phyloP scores from a whole-genome alignment of 2,329 filamentous ascomycete species.

The Verticillium longisporum region DNA sequence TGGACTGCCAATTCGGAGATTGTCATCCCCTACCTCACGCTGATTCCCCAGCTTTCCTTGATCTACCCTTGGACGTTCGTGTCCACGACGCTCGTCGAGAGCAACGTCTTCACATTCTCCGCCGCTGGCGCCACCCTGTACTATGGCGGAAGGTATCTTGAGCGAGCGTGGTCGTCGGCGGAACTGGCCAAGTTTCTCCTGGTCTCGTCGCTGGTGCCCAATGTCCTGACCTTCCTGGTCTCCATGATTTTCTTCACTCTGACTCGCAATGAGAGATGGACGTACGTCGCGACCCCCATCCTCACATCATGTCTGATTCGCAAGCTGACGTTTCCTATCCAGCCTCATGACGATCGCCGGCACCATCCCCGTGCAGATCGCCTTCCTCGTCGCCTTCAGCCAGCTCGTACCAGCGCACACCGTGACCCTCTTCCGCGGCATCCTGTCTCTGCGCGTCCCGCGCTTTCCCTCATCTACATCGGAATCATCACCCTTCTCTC shows the following conservation, averaged over 20 bases:
- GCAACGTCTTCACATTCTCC: conserved; percentile 80
- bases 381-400: conserved; percentile 94
- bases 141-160: conserved; percentile 89
- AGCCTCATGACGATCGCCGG: conserved; percentile 80
- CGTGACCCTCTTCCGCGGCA: conserved; percentile 82
- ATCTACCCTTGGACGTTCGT: conserved; percentile 92
- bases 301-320: not conserved
- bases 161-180: conserved; percentile 87
- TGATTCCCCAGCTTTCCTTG: conserved; percentile 77
- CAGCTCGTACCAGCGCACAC: conserved; percentile 97
- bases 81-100: conserved; percentile 81
- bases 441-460: conserved; percentile 81
- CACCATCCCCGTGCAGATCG: conserved; percentile 81
- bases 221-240: conserved; percentile 64
- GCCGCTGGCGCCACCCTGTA: conserved; percentile 76
- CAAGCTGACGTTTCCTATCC: conserved; percentile 14
- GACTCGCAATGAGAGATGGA: conserved; percentile 59
- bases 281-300: conserved; percentile 43
- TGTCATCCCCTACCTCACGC: conserved; percentile 77
- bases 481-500: conserved; percentile 61
- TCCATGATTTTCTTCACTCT: conserved; percentile 70
- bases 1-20: conserved; percentile 57
- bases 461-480: conserved; percentile 66
- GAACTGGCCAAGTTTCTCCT: conserved; percentile 89
- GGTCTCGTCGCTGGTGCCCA: conserved; percentile 72